These are phyloP conservation scores for Xylaria polymorpha DNA, from an alignment of 2,329 filamentous ascomycete genomes.

Conservation along the genomic window DNA sequence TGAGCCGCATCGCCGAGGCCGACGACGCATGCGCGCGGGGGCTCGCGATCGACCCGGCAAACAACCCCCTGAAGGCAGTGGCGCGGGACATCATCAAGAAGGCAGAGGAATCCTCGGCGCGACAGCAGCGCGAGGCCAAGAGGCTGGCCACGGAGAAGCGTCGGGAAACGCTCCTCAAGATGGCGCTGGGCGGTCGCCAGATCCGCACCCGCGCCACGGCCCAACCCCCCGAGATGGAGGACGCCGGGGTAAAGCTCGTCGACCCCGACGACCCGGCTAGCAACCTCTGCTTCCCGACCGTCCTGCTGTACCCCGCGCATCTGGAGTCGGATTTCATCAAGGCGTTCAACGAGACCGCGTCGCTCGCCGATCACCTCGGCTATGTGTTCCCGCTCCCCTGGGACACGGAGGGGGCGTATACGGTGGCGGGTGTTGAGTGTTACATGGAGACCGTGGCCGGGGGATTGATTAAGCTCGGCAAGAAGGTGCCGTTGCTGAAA, in stretches of 20 bases:
- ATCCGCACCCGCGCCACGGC: slow-evolving; percentile 75
- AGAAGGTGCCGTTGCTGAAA: slow-evolving; percentile 81
- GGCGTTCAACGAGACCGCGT: slow-evolving; percentile 81
- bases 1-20: slow-evolving; percentile 83
- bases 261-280: slow-evolving; percentile 78
- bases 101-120: slow-evolving; percentile 64
- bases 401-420: slow-evolving; percentile 68
- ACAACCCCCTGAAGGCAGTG: slow-evolving; percentile 73
- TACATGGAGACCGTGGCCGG: slow-evolving; percentile 87
- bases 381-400: slow-evolving; percentile 92
- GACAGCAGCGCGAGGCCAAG: slow-evolving; percentile 67
- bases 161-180: slow-evolving; percentile 70
- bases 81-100: slow-evolving; percentile 71
- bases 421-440: slow-evolving; percentile 75
- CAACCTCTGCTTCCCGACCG: slow-evolving; percentile 77
- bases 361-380: slow-evolving; percentile 78
- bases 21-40: slow-evolving; percentile 81
- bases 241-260: slow-evolving; percentile 78
- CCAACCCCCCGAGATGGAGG: slow-evolving; percentile 87
- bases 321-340: slow-evolving; percentile 92
- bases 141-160: slow-evolving; percentile 65
- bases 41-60: slow-evolving; percentile 75
- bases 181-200: slow-evolving; percentile 74
- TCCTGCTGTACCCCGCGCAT: slow-evolving; percentile 86
- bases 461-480: slow-evolving; percentile 88